phyloP scores from a whole-genome alignment of 176 grass and related monocot genomes.

The Avena insularis region DNA sequence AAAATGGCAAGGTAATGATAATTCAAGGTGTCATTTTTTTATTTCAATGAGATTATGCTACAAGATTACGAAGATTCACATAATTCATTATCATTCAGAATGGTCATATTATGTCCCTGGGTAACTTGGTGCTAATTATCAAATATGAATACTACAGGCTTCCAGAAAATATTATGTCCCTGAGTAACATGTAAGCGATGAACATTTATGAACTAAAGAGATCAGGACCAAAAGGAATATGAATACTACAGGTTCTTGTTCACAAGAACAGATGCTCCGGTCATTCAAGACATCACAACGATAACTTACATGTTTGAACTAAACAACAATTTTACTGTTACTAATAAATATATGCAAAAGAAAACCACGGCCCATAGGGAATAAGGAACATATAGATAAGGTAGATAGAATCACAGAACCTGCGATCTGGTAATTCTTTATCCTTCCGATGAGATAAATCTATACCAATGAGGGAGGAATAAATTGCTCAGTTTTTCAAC shows the following conservation, averaged over 20 bases:
- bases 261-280: constrained; percentile 16
- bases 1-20: background rate
- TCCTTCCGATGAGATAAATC: constrained; percentile 61
- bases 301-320: background rate
- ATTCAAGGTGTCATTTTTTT: background rate
- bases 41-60: background rate
- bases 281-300: background rate
- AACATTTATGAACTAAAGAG: background rate
- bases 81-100: constrained; percentile 13
- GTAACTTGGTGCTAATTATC: background rate
- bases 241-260: constrained; percentile 12
- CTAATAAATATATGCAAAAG: background rate
- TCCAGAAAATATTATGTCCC: too few species aligned
- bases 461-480: constrained; percentile 39
- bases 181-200: too few species aligned
- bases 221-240: background rate
- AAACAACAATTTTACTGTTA: background rate
- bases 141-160: background rate
- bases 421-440: constrained; percentile 50
- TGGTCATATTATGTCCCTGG: background rate
- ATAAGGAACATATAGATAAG: constrained; percentile 27
- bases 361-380: background rate
- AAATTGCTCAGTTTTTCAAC: constrained; percentile 14
- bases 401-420: constrained; percentile 49
- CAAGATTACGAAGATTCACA: background rate